These are phyloP conservation scores for Gossypium turneri DNA, from an alignment of 345 rosid species.

Conservation along the genomic window DNA sequence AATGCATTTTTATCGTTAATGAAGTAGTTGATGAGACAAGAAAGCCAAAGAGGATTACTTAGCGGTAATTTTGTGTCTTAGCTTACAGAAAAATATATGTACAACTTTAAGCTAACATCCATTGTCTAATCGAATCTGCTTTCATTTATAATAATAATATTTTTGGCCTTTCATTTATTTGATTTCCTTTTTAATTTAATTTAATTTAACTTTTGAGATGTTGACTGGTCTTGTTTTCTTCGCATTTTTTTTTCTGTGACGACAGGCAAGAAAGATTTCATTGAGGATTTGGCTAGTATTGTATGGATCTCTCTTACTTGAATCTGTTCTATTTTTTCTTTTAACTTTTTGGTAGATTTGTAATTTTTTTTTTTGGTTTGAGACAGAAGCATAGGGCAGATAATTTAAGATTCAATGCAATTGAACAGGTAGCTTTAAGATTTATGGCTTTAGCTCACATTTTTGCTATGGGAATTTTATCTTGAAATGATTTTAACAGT, in stretches of 20 bases:
- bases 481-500: slow-evolving; percentile 2
- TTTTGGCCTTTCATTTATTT: not conserved
- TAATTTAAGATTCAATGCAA: slow-evolving; percentile 43
- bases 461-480: not conserved
- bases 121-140: not conserved
- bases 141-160: no score
- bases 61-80: not conserved
- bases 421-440: slow-evolving; percentile 50
- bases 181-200: not conserved
- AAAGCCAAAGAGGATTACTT: not conserved
- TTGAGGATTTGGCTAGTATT: slow-evolving; percentile 52
- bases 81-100: not conserved
- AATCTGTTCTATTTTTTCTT: slow-evolving; percentile 5
- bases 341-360: not conserved
- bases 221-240: slow-evolving; percentile 20
- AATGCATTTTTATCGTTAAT: not conserved
- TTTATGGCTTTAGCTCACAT: not conserved
- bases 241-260: slow-evolving; percentile 23
- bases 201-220: slow-evolving; percentile 5
- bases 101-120: not conserved
- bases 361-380: slow-evolving; percentile 20
- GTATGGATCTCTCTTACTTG: slow-evolving; percentile 42
- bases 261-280: slow-evolving; percentile 59
- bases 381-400: slow-evolving; percentile 57
- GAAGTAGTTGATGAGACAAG: slow-evolving; percentile 8